Evolutionary conservation across 2,329 filamentous ascomycete species (phyloP), one percentile per base, ranked within the genome.

Genomic region (Piedraia hortae): DNA sequence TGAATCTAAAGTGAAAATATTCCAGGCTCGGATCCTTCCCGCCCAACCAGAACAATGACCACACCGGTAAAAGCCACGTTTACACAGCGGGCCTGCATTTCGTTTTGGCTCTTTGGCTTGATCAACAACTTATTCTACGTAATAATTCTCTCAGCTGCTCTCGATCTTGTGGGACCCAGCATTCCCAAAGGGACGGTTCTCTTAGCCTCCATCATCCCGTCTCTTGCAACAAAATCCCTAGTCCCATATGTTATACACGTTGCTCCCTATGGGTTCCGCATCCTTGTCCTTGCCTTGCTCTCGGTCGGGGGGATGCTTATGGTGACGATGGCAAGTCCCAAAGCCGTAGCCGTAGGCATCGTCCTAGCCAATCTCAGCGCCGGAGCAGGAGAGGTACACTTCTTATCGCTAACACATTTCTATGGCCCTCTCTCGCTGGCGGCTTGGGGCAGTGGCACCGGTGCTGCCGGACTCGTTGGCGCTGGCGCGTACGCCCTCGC

Each of bases 51-150:
- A 25, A 13, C 22, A 13, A 9, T 16, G 10, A 11, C 9, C 12
- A 8, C 6, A 13, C 21, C 17, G 12, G 16, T 19, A 16, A 19
- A 13, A n/a, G 12, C 14, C 19, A 17, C 14, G 10, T 11, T n/a
- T n/a, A n/a, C n/a, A n/a, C n/a, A n/a, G n/a, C 54, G 67, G 22
- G 73, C 90, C 9, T 56, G 75, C 25, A 40, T 66, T 22, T 74
- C 82, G 13, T 93, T 93, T 39, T 93, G 80, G 80, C 55, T 16
- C 12, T 12, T 37, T 82, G 75, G 75, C 23, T 52, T 85, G 10
- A 85, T 93, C 43, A 93, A 97, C 48, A 93, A 93, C 50, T 75
- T 93, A 34, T 71, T 91, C 48, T 93, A 91, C 47, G 82, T 93
- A 25, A 74, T 93, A 44, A 85, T 93, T 41, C 70, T 97, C 37